Conservation (phyloP, 108 stramenopile species). For the Hondaea fermentalgiana region DNA sequence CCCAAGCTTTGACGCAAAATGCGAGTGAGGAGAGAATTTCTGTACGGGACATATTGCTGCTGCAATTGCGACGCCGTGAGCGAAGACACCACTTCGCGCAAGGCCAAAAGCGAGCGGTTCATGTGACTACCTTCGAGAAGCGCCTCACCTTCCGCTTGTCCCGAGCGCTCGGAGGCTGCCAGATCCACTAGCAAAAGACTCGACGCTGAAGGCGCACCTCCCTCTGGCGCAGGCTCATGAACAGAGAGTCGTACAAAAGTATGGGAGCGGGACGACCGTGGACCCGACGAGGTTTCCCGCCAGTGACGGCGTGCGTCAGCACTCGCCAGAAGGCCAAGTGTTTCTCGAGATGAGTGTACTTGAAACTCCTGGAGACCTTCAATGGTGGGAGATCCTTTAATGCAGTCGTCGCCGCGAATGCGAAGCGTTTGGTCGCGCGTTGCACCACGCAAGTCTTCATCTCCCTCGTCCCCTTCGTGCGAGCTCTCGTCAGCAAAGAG, state of each 20-base stretch:
- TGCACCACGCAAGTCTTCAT: too few species aligned
- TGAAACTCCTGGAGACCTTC: neutral
- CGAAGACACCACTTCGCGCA: neutral
- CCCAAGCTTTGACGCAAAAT: neutral
- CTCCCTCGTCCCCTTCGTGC: neutral
- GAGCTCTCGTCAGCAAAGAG: neutral
- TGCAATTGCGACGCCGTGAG: neutral
- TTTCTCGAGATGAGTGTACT: neutral
- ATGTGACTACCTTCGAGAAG: neutral
- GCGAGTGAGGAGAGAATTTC: neutral
- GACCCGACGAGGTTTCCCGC: neutral
- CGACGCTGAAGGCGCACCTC: neutral
- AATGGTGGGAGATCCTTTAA: neutral
- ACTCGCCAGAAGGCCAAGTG: neutral
- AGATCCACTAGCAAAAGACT: neutral
- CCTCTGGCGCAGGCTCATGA: neutral
- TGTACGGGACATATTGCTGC: neutral
- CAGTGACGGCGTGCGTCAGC: neutral
- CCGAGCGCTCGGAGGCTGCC: neutral
- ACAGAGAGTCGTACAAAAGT: neutral
- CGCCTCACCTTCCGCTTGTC: neutral
- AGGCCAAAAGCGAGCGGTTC: neutral
- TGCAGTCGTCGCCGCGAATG: neutral
- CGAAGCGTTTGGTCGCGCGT: neutral
- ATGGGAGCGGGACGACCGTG: neutral